phyloP scores from a whole-genome alignment of 176 grass and related monocot species.

The Carex parvula region DNA sequence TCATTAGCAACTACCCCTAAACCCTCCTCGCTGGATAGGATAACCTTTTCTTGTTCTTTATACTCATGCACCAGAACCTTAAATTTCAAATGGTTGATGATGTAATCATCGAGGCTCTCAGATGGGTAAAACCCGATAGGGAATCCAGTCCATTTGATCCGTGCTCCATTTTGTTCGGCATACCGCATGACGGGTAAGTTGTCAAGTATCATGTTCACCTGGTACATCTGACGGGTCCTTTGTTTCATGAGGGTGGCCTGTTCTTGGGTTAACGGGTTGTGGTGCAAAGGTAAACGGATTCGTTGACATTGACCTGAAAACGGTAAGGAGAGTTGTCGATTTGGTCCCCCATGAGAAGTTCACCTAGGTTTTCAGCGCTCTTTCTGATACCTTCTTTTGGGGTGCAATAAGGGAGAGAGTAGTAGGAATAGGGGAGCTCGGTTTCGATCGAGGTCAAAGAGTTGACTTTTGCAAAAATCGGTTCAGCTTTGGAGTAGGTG shows the following conservation, averaged over 20 bases:
- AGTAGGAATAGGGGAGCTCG: constrained; percentile 74
- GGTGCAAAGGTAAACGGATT: constrained; percentile 70
- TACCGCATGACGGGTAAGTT: constrained; percentile 67
- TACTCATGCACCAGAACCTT: constrained; percentile 66
- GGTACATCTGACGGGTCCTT: constrained; percentile 55
- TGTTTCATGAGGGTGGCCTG: constrained; percentile 64
- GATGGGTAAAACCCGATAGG: constrained; percentile 49
- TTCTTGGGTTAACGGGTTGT: constrained; percentile 53
- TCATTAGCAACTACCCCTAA: constrained; percentile 55
- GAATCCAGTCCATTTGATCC: constrained; percentile 69
- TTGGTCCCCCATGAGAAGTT: constrained; percentile 84
- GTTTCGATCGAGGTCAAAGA: constrained; percentile 83
- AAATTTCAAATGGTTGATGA: constrained; percentile 82
- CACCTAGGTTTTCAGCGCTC: constrained; percentile 76
- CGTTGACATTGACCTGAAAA: constrained; percentile 49
- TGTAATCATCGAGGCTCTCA: constrained; percentile 58
- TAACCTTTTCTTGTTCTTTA: constrained; percentile 43
- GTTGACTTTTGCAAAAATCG: constrained; percentile 63
- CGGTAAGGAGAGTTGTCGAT: constrained; percentile 80
- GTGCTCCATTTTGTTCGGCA: constrained; percentile 50
- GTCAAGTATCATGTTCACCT: constrained; percentile 82
- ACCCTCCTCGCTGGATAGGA: constrained; percentile 55
- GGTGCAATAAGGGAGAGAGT: constrained; percentile 70
- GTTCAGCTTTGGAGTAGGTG: constrained; percentile 39
- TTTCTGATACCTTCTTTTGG: constrained; percentile 59